Base-by-base conservation (phyloP, 1,284 basidiomycete species). In the Cryptococcus maquisensis region DNA sequence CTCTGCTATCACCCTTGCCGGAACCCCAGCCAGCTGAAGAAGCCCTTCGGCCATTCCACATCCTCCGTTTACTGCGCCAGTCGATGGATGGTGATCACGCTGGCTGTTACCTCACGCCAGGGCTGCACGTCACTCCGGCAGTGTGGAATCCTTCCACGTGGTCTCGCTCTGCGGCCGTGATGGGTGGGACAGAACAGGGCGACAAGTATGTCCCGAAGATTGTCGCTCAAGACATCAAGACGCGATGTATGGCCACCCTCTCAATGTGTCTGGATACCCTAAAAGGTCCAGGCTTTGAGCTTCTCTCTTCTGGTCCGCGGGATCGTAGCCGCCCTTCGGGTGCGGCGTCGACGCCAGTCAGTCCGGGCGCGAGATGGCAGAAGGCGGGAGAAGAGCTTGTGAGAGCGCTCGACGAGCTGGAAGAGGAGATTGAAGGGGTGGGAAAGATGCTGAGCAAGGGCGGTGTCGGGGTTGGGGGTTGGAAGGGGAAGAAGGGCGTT, bases 401-500 rank as follows among this genome's bases (percentile, higher is more conserved):
- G 3, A 62, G 62, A 23, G 71, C 74, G 20, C 62, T 82, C 9
- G 81, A 81, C 28, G 84, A 86, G 36, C 90, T 94, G 68, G 94
- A 97, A 61, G 86, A 84, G 38, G 83, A 96, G 49, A 84, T 92
- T 49, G 84, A 86, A 42, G 87, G 85, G 64, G 86, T 90, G 69
- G 85, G 88, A 51, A 96, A 92, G 80, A 90, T 93, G 75, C 78
- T 98, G 37, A 85, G 85, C 40, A 95, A 92, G 79, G 96, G 95
- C 76, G 86, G 90, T 5, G 84, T 94, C 24, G 54, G 51, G 21
- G 51, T 73, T 36, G 63, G 64, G 3, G 51, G 62, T 53, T 86
- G 87, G 55, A 86, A 89, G 77, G 86, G 88, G 48, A 91, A 89
- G 81, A 92, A 92, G 78, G 83, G 81, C 55, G 83, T 82, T 35